phyloP scores from a whole-genome alignment of 345 rosid species.

The Triadica sebifera region DNA sequence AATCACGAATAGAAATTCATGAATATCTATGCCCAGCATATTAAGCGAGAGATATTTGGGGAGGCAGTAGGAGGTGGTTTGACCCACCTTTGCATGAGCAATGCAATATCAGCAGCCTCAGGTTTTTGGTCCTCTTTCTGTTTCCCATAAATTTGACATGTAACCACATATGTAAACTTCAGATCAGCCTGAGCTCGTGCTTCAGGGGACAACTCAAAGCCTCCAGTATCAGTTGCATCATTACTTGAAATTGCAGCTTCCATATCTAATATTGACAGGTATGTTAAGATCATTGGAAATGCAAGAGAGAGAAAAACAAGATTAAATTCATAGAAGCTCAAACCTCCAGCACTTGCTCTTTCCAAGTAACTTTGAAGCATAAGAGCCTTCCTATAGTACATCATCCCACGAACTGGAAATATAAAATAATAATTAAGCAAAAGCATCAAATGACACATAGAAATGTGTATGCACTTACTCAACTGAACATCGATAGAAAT shows the following conservation, averaged over 20 bases:
- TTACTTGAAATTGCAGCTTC: slow-evolving; percentile 55
- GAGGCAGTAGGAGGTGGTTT: not conserved
- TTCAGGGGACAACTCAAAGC: slow-evolving; percentile 90
- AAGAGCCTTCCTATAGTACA: slow-evolving; percentile 97
- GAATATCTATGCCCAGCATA: not conserved
- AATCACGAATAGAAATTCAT: not conserved
- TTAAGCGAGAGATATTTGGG: not conserved
- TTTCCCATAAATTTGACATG: slow-evolving; percentile 96
- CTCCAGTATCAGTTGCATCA: slow-evolving; percentile 59
- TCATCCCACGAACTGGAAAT: slow-evolving; percentile 95
- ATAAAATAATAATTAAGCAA: slow-evolving; percentile 8
- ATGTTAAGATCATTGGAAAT: slow-evolving; percentile 21
- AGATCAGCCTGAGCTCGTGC: slow-evolving; percentile 88
- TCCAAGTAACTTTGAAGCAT: slow-evolving; percentile 93
- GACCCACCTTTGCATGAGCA: slow-evolving; percentile 83
- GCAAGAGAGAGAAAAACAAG: slow-evolving; percentile 12
- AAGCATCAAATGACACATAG: not conserved
- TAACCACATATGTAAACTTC: slow-evolving; percentile 89
- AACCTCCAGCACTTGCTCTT: slow-evolving; percentile 66
- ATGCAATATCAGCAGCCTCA: slow-evolving; percentile 89
- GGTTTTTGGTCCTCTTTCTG: slow-evolving; percentile 95
- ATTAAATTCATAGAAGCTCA: slow-evolving; percentile 24
- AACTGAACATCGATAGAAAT: not conserved
- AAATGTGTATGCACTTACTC: not conserved
- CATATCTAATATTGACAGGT: slow-evolving; percentile 43